phyloP scores from a whole-genome alignment of 2,329 filamentous ascomycete species.

The Trichophyton equinum region DNA sequence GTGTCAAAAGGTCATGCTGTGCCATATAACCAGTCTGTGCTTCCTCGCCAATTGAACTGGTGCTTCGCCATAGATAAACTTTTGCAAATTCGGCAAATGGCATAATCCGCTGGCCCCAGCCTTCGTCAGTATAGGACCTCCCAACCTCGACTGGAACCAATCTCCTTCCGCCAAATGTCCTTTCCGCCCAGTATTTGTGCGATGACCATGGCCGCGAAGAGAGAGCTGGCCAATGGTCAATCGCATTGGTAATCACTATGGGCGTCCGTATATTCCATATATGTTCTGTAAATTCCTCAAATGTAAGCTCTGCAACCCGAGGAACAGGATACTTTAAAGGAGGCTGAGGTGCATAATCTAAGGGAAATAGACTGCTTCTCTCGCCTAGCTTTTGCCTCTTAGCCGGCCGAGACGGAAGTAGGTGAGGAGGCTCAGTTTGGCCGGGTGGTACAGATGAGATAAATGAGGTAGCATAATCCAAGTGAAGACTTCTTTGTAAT shows the following conservation, averaged over 20 bases:
- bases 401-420: too few species aligned
- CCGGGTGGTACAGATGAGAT: neutral
- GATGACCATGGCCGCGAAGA: slow-evolving; percentile 54
- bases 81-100: slow-evolving; percentile 59
- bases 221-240: slow-evolving; percentile 67
- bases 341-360: slow-evolving; percentile 23
- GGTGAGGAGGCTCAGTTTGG: neutral
- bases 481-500: slow-evolving; percentile 18
- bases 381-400: slow-evolving; percentile 3
- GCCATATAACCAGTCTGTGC: slow-evolving; percentile 65
- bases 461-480: slow-evolving; percentile 8
- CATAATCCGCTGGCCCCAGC: slow-evolving; percentile 73
- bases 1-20: slow-evolving; percentile 74
- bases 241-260: slow-evolving; percentile 54
- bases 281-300: slow-evolving; percentile 51
- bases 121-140: slow-evolving; percentile 71
- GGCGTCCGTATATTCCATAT: slow-evolving; percentile 43
- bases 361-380: slow-evolving; percentile 21
- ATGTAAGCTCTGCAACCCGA: slow-evolving; percentile 36
- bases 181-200: slow-evolving; percentile 59
- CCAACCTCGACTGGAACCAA: slow-evolving; percentile 81
- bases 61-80: slow-evolving; percentile 40
- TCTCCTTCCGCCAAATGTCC: slow-evolving; percentile 62
- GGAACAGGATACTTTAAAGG: slow-evolving; percentile 27
- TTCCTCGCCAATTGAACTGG: neutral